Conservation (phyloP, 2,329 filamentous ascomycete genomes). For the Colletotrichum simmondsii region DNA sequence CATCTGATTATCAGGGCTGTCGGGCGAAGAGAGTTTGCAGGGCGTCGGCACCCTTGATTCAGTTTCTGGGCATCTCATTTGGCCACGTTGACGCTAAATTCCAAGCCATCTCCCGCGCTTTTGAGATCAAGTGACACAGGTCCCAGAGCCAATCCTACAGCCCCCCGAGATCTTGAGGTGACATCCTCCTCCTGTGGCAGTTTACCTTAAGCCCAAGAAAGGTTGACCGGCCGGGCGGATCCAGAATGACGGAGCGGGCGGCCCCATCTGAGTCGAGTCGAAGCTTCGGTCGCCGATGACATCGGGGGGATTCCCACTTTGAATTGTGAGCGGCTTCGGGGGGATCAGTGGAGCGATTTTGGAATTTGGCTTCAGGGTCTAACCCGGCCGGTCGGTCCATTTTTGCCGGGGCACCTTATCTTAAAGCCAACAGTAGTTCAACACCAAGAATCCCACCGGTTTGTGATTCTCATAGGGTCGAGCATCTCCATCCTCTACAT, state of each 20-base stretch:
- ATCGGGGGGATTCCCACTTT: neutral
- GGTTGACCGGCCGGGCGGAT: neutral
- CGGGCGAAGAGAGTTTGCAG: constrained; percentile 4
- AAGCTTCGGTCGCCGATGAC: neutral
- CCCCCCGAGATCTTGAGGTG: too few relatives aligned
- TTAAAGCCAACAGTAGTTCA: neutral
- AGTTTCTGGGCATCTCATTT: constrained; percentile 2
- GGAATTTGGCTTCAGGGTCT: neutral
- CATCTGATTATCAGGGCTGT: constrained; percentile 13
- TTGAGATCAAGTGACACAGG: neutral
- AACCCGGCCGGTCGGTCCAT: neutral
- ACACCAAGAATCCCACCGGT: neutral
- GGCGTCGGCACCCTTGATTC: constrained; percentile 10
- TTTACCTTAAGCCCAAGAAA: neutral
- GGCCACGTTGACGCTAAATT: constrained; percentile 15
- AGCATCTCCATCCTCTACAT: too few relatives aligned
- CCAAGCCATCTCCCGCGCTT: neutral
- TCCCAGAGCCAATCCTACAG: neutral
- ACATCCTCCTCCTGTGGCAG: neutral
- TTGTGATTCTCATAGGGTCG: neutral
- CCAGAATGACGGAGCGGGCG: neutral
- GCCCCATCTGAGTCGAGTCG: neutral
- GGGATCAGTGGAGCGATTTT: neutral
- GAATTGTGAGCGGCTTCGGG: neutral
- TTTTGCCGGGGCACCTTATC: neutral